These are phyloP conservation scores for Chalciporus sphaerocephalus DNA, from an alignment of 768 basidiomycete genomes.

Conservation along the genomic window DNA sequence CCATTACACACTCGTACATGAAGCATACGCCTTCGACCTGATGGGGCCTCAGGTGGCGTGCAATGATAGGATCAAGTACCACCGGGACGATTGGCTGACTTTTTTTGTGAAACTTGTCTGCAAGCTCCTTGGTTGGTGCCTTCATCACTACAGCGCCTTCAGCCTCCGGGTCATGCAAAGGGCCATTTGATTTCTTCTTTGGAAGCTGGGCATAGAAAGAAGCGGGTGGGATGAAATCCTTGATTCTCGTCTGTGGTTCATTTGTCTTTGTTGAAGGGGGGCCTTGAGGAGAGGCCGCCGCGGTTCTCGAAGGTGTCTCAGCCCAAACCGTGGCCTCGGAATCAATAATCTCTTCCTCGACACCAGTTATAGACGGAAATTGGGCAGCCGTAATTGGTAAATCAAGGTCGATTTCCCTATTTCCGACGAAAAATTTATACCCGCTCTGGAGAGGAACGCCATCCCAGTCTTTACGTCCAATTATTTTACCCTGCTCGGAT, in stretches of 20 bases:
- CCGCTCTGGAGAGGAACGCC: constrained; percentile 43
- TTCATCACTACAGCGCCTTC: constrained; percentile 86
- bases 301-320: constrained; percentile 14
- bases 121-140: constrained; percentile 62
- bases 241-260: constrained; percentile 9
- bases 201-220: constrained; percentile 57
- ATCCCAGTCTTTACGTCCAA: constrained; percentile 61
- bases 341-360: constrained; percentile 27
- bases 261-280: constrained; percentile 20
- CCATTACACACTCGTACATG: constrained; percentile 96
- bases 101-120: constrained; percentile 64
- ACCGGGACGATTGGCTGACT: constrained; percentile 67
- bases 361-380: constrained; percentile 43
- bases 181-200: constrained; percentile 26
- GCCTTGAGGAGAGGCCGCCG: constrained; percentile 1
- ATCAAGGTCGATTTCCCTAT: constrained; percentile 62
- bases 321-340: constrained; percentile 14
- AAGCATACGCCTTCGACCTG: constrained; percentile 89
- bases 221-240: constrained; percentile 46
- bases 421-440: constrained; percentile 44
- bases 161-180: constrained; percentile 63
- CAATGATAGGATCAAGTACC: constrained; percentile 85
- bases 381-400: constrained; percentile 45
- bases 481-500: constrained; percentile 64
- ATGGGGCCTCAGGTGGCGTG: constrained; percentile 75